Evolutionary conservation across 106 monocot species (phyloP).

Genomic region (Amphibolis antarctica): DNA sequence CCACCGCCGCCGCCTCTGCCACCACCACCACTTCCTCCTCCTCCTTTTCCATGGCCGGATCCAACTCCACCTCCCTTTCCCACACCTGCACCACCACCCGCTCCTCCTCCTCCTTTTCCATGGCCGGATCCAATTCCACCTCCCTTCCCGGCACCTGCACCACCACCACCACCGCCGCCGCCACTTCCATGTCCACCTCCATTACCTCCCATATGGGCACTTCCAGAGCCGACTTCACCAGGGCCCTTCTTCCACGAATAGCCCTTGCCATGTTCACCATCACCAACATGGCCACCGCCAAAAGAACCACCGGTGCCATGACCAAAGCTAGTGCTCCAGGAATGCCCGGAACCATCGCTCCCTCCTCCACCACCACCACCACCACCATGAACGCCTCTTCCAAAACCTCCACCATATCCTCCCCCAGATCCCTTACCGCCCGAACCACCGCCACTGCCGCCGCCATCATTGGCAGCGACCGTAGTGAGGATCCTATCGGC

Average conservation of each 20-base stretch:
- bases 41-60: too few species aligned
- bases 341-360: constrained; percentile 7
- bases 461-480: background rate
- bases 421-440: background rate
- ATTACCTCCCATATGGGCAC: constrained; percentile 3
- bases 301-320: background rate
- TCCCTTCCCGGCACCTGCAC: background rate
- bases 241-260: constrained; percentile 4
- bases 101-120: background rate
- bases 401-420: constrained; percentile 7
- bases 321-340: constrained; percentile 9
- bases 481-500: constrained; percentile 6
- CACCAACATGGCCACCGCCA: constrained; percentile 2
- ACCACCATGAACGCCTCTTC: background rate
- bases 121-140: background rate
- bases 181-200: constrained; percentile 7
- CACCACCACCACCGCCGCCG: constrained; percentile 9
- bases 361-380: constrained; percentile 9
- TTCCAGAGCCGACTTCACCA: background rate
- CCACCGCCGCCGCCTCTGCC: background rate
- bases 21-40: background rate
- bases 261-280: background rate
- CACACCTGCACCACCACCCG: background rate
- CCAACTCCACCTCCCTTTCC: background rate
- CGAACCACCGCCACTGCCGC: background rate